Percentiles rank a stretch among this genome's conserved stretches.
These are phyloP conservation scores for Cryphonectria japonica DNA, from an alignment of 2,329 filamentous ascomycete genomes.

Conservation along the genomic window DNA sequence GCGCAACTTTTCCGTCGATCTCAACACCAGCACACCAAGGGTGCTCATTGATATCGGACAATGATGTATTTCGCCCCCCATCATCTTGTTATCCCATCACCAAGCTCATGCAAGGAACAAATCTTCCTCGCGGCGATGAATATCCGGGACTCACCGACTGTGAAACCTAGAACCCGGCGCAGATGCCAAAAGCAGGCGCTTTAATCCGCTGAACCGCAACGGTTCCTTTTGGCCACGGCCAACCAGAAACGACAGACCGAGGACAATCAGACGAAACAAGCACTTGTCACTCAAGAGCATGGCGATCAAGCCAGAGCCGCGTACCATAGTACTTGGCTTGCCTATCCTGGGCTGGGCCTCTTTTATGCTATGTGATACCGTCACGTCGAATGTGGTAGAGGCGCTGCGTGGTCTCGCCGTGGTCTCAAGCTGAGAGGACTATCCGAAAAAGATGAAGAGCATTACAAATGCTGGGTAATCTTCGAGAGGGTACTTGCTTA, in stretches of 20 bases:
- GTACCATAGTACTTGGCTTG: too few species aligned
- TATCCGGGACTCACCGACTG: not conserved
- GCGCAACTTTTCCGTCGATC: not conserved
- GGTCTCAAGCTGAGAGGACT: not conserved
- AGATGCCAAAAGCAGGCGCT: not conserved
- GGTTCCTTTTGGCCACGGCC: not conserved
- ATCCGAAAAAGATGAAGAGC: not conserved
- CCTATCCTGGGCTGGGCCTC: not conserved
- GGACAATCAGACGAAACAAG: slow-evolving; percentile 5
- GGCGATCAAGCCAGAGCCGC: not conserved
- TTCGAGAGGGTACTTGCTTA: too few species aligned
- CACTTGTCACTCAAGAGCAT: not conserved
- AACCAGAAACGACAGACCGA: slow-evolving; percentile 2
- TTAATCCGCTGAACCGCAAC: not conserved
- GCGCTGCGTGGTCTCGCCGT: not conserved
- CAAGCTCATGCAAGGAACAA: not conserved
- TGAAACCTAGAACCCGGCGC: slow-evolving; percentile 5
- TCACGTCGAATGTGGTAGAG: not conserved
- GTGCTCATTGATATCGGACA: not conserved
- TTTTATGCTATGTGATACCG: not conserved
- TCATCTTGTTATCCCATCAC: not conserved
- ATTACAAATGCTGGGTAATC: not conserved
- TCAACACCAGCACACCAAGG: not conserved
- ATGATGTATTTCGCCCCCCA: not conserved
- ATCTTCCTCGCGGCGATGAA: not conserved